Base-by-base conservation (phyloP, 1,284 basidiomycete genomes). In the Phellinidium pouzarii region DNA sequence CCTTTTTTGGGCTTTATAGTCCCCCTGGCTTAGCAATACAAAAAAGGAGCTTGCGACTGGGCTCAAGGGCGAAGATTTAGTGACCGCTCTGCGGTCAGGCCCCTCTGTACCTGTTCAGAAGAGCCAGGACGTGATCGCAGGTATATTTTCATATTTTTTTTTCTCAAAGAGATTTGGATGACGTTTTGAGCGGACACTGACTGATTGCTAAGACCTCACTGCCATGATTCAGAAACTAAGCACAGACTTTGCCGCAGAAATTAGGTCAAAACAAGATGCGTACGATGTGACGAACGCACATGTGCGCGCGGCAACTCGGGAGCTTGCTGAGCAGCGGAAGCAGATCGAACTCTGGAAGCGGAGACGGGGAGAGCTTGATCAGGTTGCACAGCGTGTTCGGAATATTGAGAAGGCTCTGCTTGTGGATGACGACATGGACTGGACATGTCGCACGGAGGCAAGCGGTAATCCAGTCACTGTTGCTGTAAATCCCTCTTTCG, bases 101-200 rank as follows among this genome's bases (percentile, higher is more conserved):
- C 81, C 86, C 34, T 77, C 84, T 9, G 75, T 75, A 9, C 91
- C 90, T 0, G 78, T 89, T 37, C 87, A 92, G 66, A 89, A 94
- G 64, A 93, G 90, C 59, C 83, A 91, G 59, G 92, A 97, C 64
- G 87, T 98, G 14, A 81, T 94, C 57, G 77, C 86, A 61, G 90
- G 91, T 89, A 61, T 58, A 74, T 60, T 27, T 56, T 44, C 23
- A 25, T 27, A 44, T 17, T 9, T 1, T 2, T 27, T 29, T 5
- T n/a, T n/a, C n/a, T n/a, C n/a, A n/a, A n/a, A n/a, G n/a, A n/a
- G n/a, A n/a, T n/a, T n/a, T n/a, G n/a, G n/a, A n/a, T n/a, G n/a
- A n/a, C n/a, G 20, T n/a, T 26, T 44, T n/a, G 9, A 17, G 26
- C 4, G 7, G 25, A 44, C 37, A 1, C 14, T 38, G 17, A 44